Percentiles rank a stretch among this genome's conserved stretches.
phyloP scores from a whole-genome alignment of 2,329 filamentous ascomycete genomes.

The Botrytis porri region DNA sequence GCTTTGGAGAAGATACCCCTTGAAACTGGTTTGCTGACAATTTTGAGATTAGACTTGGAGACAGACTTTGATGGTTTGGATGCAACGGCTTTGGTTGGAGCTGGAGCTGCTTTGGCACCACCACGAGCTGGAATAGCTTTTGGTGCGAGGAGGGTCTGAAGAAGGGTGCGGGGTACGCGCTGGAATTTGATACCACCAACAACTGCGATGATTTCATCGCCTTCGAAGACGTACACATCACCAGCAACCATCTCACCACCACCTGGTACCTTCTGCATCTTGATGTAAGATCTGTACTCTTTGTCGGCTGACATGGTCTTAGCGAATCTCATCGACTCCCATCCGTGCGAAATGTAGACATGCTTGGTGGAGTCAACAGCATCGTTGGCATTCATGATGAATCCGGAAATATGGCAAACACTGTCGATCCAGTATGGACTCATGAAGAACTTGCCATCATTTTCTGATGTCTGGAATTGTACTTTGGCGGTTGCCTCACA shows the following conservation, averaged over 20 bases:
- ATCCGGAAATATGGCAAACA: constrained; percentile 57
- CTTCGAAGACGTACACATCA: constrained; percentile 41
- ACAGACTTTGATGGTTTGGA: background rate
- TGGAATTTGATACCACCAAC: constrained; percentile 34
- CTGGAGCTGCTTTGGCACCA: background rate
- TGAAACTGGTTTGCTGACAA: constrained; percentile 34
- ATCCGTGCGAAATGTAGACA: constrained; percentile 34
- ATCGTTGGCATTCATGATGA: constrained; percentile 56
- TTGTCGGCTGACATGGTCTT: constrained; percentile 26
- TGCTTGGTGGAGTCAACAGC: constrained; percentile 29
- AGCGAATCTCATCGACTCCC: constrained; percentile 32
- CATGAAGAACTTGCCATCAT: constrained; percentile 54
- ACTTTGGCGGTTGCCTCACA: constrained; percentile 45
- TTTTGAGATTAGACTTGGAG: background rate
- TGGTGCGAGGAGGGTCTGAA: constrained; percentile 20
- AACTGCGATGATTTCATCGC: constrained; percentile 38
- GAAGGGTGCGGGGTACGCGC: constrained; percentile 18
- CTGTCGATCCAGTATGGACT: constrained; percentile 60
- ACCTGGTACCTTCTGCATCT: constrained; percentile 37
- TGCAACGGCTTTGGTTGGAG: background rate
- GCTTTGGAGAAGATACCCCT: constrained; percentile 28
- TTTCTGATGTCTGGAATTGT: constrained; percentile 46
- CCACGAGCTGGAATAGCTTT: constrained; percentile 5
- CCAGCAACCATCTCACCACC: constrained; percentile 36
- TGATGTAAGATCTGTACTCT: constrained; percentile 30